Evolutionary conservation across 306 rosid genomes (phyloP), one percentile per base, ranked within the genome.

Genomic region (Cotoneaster glaucophyllus): DNA sequence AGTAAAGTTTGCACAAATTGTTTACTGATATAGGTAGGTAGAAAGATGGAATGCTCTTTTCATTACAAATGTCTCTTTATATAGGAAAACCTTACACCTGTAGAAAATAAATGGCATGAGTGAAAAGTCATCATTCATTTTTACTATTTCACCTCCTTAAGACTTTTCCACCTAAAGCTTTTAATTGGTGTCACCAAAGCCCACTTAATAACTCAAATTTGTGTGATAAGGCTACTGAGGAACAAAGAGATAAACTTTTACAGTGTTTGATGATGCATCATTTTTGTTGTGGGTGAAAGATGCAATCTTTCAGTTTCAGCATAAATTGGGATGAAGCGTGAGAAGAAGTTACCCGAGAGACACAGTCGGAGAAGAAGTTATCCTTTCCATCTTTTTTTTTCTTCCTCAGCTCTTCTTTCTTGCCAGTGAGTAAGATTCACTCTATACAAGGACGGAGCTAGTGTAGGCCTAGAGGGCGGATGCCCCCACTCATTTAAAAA

Each of bases 291-390:
- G 28, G 34, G 50, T 11, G 14, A 59, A 45, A 43, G 48, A 44
- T 29, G n/a, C 18, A 15, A 18, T 17, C 31, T 43, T 41, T 26
- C 8, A 61, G 68, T 43, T 41, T 26, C 8, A 61, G 68, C 43
- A 68, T 48, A 56, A 41, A 41, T 28, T 53, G 69, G 13, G 19
- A 24, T 28, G 45, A 65, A 39, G 6, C 24, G 37, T 6, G 37
- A 68, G 26, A 43, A 3, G 3, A 64, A 31, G 67, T 83, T 84
- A 93, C 97, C 89, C 85, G 78, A 78, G 98, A 94, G 78, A 88
- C 88, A 69, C 92, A 87, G 79, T 91, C 96, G 64, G 88, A 88
- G 6, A 75, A 88, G 21, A 88, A 93, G 50, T 96, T 57, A 91
- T 67, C 83, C 94, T 89, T 77, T 93, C 98, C 96, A 91, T 91